A percentile compares a stretch with the other conserved stretches of the same genome.
Conservation (phyloP, 225 moss, liverwort and hornwort species). For the Neckera pumila region DNA sequence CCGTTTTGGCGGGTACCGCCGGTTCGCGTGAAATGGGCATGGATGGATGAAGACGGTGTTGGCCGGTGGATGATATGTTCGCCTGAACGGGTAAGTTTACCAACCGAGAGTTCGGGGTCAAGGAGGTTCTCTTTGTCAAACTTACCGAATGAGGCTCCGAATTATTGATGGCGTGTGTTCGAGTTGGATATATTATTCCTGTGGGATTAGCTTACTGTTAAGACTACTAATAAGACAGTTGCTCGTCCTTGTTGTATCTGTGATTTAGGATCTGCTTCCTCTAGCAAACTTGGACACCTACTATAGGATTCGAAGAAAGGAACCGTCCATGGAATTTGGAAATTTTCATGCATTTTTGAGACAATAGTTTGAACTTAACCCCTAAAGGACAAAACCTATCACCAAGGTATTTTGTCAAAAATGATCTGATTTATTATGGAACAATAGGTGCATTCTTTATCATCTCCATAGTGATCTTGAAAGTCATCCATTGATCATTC, state of each 20-base stretch:
- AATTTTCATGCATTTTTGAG: neutral
- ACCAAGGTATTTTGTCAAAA: neutral
- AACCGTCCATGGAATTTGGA: neutral
- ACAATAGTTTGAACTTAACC: neutral
- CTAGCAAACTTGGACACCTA: neutral
- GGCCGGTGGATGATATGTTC: neutral
- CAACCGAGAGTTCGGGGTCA: neutral
- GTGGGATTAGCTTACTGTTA: neutral
- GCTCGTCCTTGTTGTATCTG: neutral
- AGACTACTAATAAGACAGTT: no score
- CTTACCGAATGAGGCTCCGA: neutral
- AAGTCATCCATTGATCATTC: neutral
- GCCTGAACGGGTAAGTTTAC: neutral
- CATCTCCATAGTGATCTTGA: neutral
- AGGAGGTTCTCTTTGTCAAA: neutral
- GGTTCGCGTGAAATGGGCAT: neutral
- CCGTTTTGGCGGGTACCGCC: neutral
- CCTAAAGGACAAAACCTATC: neutral
- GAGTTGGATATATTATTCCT: neutral
- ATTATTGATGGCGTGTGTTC: neutral
- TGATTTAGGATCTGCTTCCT: no score
- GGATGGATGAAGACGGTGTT: constrained; percentile 18
- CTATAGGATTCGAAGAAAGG: neutral
- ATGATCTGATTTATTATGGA: neutral
- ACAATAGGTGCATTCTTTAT: neutral